Evolutionary conservation across 768 basidiomycete genomes (phyloP), one percentile per base, ranked within the genome.

Genomic region (Favolaschia claudopus): DNA sequence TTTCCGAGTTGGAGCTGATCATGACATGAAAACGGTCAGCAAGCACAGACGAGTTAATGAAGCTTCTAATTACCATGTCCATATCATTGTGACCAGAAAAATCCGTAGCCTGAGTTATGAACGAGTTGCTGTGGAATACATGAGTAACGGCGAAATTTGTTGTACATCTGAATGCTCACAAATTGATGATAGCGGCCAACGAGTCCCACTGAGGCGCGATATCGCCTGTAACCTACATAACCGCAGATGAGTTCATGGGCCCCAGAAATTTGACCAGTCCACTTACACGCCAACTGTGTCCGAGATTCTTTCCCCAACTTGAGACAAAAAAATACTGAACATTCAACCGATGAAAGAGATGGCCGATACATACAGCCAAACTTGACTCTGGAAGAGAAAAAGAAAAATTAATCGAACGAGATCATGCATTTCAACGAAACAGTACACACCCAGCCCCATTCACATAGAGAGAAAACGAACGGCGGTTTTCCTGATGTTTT

Each of bases 11-110:
- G 82, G 39, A 87, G 73, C 85, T 85, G 61, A 22, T 19, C n/a
- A n/a, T n/a, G 25, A 55, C 28, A 52, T 19, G 12, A 28, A 42
- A 20, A 60, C 33, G 9, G 34, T 24, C 4, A 27, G 15, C 7
- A 9, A 20, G 37, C 6, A 39, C 7, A 49, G 5, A 15, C 2
- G 12, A 29, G n/a, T 24, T 7, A 38, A 54, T 29, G 1, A 22
- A 13, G n/a, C n/a, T 44, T 22, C 31, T 24, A 67, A 74, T 15
- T 53, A 88, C 86, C 67, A 89, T 89, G 66, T 89, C 88, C 73
- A 89, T 75, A 58, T 89, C 88, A 55, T 89, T 89, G 52, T 82
- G 84, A 7, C 87, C 87, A 46, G 79, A 86, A 67, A 88, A 89
- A 67, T 88, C 84, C 1, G 84, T 84, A 0, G 84, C 84, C 72